Evolutionary conservation across 2,329 filamentous ascomycete genomes (phyloP).

Genomic region (Diaporthe destruens): DNA sequence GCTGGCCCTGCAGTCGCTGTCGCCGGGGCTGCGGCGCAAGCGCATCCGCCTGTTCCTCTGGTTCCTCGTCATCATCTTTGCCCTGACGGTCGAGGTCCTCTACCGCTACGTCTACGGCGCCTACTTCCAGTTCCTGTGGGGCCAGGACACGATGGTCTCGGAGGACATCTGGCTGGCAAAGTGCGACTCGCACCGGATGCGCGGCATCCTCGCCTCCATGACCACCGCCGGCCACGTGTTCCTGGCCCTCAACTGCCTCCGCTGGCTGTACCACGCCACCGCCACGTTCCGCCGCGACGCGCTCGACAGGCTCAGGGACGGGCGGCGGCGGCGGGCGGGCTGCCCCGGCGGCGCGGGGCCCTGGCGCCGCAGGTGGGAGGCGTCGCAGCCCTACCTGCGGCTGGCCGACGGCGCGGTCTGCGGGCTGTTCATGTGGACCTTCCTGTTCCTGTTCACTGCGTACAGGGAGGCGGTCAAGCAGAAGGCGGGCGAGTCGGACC

Average conservation of each 20-base stretch:
- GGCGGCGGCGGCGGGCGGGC: too few species aligned
- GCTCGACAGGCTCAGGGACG: not conserved
- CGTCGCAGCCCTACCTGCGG: conserved; percentile 35
- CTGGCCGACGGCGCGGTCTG: conserved; percentile 42
- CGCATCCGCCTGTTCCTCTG: conserved; percentile 44
- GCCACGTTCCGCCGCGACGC: conserved; percentile 15
- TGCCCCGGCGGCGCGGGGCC: too few species aligned
- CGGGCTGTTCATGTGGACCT: conserved; percentile 47
- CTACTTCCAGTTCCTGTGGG: conserved; percentile 8
- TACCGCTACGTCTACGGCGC: conserved; percentile 40
- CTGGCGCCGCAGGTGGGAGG: conserved; percentile 33
- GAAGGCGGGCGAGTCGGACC: conserved; percentile 43
- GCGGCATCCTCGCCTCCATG: conserved; percentile 14
- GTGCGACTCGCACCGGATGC: conserved; percentile 36
- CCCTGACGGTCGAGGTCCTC: conserved; percentile 42
- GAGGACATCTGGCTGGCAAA: conserved; percentile 37
- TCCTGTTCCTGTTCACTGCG: conserved; percentile 46
- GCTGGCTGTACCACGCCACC: conserved; percentile 41
- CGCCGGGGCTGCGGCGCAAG: conserved; percentile 40
- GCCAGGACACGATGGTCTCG: conserved; percentile 2
- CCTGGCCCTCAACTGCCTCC: conserved; percentile 41
- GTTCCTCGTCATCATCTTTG: conserved; percentile 43
- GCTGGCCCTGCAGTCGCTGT: conserved; percentile 39
- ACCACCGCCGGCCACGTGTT: conserved; percentile 36
- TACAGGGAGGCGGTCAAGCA: conserved; percentile 45